Percentiles rank a stretch among this genome's conserved stretches.
These are phyloP conservation scores for Verticillium klebahnii DNA, from an alignment of 2,329 filamentous ascomycete species.

Conservation along the genomic window DNA sequence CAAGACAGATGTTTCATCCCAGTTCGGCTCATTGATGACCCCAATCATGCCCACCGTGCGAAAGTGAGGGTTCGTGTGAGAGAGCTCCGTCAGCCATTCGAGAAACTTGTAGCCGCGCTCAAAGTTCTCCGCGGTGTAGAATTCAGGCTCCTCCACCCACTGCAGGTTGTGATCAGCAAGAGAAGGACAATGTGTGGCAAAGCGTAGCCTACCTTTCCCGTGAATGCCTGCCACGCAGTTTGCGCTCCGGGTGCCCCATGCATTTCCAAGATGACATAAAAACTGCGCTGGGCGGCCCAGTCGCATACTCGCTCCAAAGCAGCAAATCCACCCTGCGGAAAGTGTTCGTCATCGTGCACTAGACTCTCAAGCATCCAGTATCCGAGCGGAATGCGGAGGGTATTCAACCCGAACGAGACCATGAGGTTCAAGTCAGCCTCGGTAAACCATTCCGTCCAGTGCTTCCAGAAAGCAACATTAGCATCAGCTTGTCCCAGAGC, in stretches of 20 bases:
- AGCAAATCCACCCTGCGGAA: conserved; percentile 28
- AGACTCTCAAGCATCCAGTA: conserved; percentile 50
- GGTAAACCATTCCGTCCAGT: conserved; percentile 48
- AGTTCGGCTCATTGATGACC: conserved; percentile 52
- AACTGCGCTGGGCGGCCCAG: conserved; percentile 40
- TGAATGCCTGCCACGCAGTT: conserved; percentile 38
- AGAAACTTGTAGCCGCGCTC: conserved; percentile 50
- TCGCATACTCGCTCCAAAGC: conserved; percentile 41
- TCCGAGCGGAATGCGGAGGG: conserved; percentile 48
- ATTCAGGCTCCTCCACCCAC: conserved; percentile 32
- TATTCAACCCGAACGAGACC: conserved; percentile 44
- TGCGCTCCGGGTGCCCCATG: conserved; percentile 49
- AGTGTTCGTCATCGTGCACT: conserved; percentile 44
- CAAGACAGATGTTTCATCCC: conserved; percentile 16
- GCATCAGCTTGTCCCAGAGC: conserved; percentile 40
- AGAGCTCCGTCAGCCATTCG: conserved; percentile 47
- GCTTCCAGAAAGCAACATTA: conserved; percentile 40
- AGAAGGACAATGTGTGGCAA: not conserved
- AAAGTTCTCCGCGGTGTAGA: conserved; percentile 54
- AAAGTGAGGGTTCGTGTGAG: conserved; percentile 43
- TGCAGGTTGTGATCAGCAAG: not conserved
- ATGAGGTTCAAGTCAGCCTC: conserved; percentile 44
- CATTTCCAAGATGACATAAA: conserved; percentile 50
- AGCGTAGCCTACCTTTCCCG: conserved; percentile 28
- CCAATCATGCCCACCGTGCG: conserved; percentile 55